These are phyloP conservation scores for Venturia aucupariae DNA, from an alignment of 2,329 filamentous ascomycete genomes.

Conservation along the genomic window DNA sequence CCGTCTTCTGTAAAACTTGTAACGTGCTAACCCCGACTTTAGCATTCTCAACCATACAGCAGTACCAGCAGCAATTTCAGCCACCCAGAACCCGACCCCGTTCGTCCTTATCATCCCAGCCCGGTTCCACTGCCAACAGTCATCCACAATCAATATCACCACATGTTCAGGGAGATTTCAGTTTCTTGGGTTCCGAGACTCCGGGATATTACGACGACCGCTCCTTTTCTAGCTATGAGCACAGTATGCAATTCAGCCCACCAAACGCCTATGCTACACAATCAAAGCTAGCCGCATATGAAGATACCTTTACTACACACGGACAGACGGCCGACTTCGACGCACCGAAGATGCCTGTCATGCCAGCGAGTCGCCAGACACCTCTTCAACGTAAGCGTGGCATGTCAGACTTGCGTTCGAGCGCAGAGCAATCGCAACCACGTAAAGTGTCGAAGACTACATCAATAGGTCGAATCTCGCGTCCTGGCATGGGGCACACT, in stretches of 20 bases:
- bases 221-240: background rate
- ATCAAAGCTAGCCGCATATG: background rate
- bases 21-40: background rate
- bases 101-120: background rate
- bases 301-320: background rate
- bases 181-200: background rate
- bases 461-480: background rate
- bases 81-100: background rate
- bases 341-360: background rate
- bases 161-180: background rate
- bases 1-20: background rate
- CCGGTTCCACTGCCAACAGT: background rate
- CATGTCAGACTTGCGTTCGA: background rate
- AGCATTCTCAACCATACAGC: background rate
- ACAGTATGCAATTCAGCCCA: background rate
- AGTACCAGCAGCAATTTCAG: background rate
- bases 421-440: background rate
- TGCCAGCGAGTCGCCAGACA: background rate
- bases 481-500: background rate
- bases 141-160: background rate
- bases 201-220: background rate
- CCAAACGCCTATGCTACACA: background rate
- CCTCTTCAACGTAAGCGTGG: conserved; percentile 1
- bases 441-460: background rate
- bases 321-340: background rate